Evolutionary conservation across 306 rosid genomes (phyloP).

Genomic region (Senna tora): DNA sequence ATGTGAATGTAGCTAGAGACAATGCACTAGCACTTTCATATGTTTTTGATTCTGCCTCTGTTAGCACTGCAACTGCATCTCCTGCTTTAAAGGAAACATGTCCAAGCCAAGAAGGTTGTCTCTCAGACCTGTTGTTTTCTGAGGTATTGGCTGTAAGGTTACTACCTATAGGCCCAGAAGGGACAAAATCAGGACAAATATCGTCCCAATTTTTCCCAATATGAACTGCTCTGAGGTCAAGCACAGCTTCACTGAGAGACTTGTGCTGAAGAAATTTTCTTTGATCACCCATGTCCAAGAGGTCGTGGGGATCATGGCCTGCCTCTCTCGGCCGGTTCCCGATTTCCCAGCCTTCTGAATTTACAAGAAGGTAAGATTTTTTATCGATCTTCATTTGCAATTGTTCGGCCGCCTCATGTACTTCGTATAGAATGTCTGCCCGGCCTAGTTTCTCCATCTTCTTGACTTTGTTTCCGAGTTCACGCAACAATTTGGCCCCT

Average conservation of each 20-base stretch:
- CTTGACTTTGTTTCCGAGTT: slow-evolving; percentile 80
- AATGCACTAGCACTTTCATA: slow-evolving; percentile 85
- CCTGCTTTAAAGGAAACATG: slow-evolving; percentile 45
- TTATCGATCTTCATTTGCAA: slow-evolving; percentile 79
- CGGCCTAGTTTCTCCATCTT: slow-evolving; percentile 74
- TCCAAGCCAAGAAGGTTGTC: slow-evolving; percentile 65
- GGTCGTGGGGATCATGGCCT: slow-evolving; percentile 55
- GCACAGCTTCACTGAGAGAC: slow-evolving; percentile 86
- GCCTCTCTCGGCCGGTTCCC: slow-evolving; percentile 59
- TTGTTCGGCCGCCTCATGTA: slow-evolving; percentile 87
- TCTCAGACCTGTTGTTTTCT: slow-evolving; percentile 48
- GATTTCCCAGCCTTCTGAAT: slow-evolving; percentile 89
- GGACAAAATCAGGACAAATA: slow-evolving; percentile 10
- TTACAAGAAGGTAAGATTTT: slow-evolving; percentile 86
- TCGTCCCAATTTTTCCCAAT: slow-evolving; percentile 48
- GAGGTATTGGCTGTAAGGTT: slow-evolving; percentile 21
- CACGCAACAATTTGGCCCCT: slow-evolving; percentile 83
- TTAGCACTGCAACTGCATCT: slow-evolving; percentile 31
- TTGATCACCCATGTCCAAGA: slow-evolving; percentile 53
- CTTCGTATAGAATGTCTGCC: slow-evolving; percentile 61
- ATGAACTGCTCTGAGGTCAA: slow-evolving; percentile 64
- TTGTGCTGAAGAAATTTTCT: slow-evolving; percentile 57
- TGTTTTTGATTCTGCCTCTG: slow-evolving; percentile 66
- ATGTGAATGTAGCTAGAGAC: slow-evolving; percentile 76
- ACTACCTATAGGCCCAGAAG: slow-evolving; percentile 21